Conservation (phyloP, 2,329 filamentous ascomycete genomes). For the Aureobasidium sp. region DNA sequence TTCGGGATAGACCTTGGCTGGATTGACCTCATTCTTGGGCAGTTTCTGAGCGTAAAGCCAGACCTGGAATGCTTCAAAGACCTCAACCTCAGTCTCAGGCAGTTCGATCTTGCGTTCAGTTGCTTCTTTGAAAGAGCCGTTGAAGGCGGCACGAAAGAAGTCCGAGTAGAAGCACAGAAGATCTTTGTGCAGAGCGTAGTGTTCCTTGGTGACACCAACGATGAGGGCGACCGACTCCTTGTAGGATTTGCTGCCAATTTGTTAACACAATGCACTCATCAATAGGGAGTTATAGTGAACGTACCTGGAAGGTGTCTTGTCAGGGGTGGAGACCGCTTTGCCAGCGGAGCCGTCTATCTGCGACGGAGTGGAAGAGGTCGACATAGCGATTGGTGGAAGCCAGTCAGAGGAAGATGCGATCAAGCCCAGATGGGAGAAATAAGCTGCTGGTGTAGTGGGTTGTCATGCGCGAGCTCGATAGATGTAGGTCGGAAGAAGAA, state of each 20-base stretch:
- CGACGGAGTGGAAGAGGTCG: no score
- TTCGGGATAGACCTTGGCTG: background rate
- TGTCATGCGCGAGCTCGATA: no score
- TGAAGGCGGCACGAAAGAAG: slow-evolving; percentile 17
- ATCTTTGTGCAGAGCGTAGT: slow-evolving; percentile 12
- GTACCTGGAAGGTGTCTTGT: background rate
- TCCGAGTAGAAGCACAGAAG: slow-evolving; percentile 17
- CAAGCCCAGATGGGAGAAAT: no score
- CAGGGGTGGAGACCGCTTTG: background rate
- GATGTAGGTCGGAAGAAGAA: no score
- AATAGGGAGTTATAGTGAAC: no score
- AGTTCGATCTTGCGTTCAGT: slow-evolving; percentile 14
- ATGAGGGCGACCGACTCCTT: background rate
- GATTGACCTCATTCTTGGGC: no score
- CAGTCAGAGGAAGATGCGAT: no score
- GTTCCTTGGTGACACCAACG: background rate
- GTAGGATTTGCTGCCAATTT: no score
- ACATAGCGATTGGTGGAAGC: no score
- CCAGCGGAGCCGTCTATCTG: background rate
- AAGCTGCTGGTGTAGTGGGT: no score
- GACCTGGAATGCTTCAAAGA: slow-evolving; percentile 14
- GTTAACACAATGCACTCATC: no score
- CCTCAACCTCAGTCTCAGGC: slow-evolving; percentile 5
- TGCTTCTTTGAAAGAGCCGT: slow-evolving; percentile 14
- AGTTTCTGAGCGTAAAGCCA: slow-evolving; percentile 14